phyloP scores from a whole-genome alignment of 106 monocot genomes.

The Posidonia australis region DNA sequence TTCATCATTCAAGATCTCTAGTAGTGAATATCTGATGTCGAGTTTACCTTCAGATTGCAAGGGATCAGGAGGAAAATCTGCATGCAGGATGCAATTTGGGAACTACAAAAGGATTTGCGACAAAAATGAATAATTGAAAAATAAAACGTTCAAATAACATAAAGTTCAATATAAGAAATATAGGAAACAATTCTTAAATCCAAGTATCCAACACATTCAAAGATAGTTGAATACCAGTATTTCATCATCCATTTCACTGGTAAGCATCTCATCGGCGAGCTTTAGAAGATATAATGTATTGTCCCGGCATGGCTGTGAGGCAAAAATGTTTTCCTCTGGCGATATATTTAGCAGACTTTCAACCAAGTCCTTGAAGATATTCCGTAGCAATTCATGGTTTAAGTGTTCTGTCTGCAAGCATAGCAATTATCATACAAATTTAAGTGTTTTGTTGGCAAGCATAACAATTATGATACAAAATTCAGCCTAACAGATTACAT shows the following conservation, averaged over 20 bases:
- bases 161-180: slow-evolving; percentile 1
- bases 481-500: neutral
- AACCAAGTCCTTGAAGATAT: slow-evolving; percentile 79
- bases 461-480: neutral
- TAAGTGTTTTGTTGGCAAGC: slow-evolving; percentile 28
- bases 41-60: slow-evolving; percentile 26
- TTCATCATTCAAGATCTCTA: slow-evolving; percentile 56
- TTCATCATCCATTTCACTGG: slow-evolving; percentile 45
- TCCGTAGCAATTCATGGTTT: slow-evolving; percentile 31
- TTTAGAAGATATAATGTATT: slow-evolving; percentile 80
- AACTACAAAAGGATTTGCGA: slow-evolving; percentile 39
- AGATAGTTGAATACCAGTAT: slow-evolving; percentile 35
- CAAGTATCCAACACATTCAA: neutral
- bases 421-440: slow-evolving; percentile 3
- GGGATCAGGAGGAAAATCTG: slow-evolving; percentile 26
- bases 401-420: slow-evolving; percentile 28
- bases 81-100: slow-evolving; percentile 28
- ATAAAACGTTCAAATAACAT: slow-evolving; percentile 1
- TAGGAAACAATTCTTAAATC: neutral
- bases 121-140: neutral
- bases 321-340: slow-evolving; percentile 57
- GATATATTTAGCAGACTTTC: slow-evolving; percentile 49
- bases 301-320: slow-evolving; percentile 90
- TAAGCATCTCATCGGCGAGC: slow-evolving; percentile 72
- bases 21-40: slow-evolving; percentile 45